Evolutionary conservation across 345 rosid species (phyloP), one percentile per base, ranked within the genome.

Genomic region (Citrus glauca): DNA sequence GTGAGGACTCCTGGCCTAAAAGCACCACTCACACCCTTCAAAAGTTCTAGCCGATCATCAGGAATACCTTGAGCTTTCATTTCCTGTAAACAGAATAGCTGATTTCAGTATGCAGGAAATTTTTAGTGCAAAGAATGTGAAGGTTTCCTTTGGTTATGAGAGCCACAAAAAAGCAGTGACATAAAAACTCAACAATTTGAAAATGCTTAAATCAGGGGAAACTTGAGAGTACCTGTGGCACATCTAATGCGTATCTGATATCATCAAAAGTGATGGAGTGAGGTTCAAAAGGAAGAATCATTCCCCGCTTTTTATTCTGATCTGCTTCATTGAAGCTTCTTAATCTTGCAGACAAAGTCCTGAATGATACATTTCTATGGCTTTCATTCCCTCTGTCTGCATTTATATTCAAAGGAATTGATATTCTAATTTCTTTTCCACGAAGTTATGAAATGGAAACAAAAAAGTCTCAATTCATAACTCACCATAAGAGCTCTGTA

Each of bases 1-100:
- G 91, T 88, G 33, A 91, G 85, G 69, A 91, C 88, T 45, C 95
- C 93, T 9, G 95, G 90, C 81, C 91, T 87, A 68, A 91, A 91
- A 61, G 91, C 86, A 20, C 93, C 95, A 67, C 79, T 89, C 40
- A 89, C 90, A 14, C 95, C 90, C 73, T 87, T 91, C 74, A 91
- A 75, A 80, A 91, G 91, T 32, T 84, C 89, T 35, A 91, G 81
- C 56, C 82, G 78, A n/a, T 87, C 88, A 70, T 87, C 91, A 0
- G 33, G 66, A 64, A 88, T 56, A 20, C 93, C 93, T 71, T 88
- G 91, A 50, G 79, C 82, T 82, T 80, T 91, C 91, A 91, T 89
- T 72, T 89, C 95, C 94, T 89, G 85, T 55, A 76, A 30, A 28
- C 62, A 17, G 38, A 33, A 22, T 72, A 13, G 66, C 14, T 28